Evolutionary conservation across 495 filamentous ascomycete species (phyloP).

Genomic region (Aspergillus haitiensis): DNA sequence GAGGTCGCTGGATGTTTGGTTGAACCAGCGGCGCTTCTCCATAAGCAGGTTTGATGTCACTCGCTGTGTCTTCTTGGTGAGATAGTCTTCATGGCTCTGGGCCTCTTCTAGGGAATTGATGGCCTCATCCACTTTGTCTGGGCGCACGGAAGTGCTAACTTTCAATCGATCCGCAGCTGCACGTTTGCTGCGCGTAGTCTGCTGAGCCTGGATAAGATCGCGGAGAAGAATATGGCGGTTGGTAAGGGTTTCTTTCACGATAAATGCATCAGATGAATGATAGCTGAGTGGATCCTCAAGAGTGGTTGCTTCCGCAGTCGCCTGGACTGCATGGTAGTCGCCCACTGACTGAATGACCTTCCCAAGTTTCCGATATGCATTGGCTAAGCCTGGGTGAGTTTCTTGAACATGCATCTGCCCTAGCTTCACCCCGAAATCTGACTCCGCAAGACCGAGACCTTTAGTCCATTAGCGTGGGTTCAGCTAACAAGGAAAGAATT

Average conservation of each 20-base stretch:
- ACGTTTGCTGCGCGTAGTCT: conserved; percentile 72
- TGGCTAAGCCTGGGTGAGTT: conserved; percentile 79
- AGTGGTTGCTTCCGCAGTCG: conserved; percentile 93
- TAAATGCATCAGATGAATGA: conserved; percentile 93
- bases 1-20: conserved; percentile 78
- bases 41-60: conserved; percentile 86
- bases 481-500: not conserved
- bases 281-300: conserved; percentile 92
- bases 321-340: conserved; percentile 96
- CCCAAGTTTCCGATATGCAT: conserved; percentile 92
- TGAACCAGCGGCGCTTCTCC: conserved; percentile 90
- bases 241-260: conserved; percentile 98
- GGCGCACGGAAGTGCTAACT: conserved; percentile 73
- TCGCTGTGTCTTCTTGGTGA: conserved; percentile 77
- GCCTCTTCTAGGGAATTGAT: conserved; percentile 88
- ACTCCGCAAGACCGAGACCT: conserved; percentile 91
- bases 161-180: conserved; percentile 87
- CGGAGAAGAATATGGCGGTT: conserved; percentile 98
- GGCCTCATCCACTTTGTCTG: conserved; percentile 96
- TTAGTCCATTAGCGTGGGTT: conserved; percentile 3
- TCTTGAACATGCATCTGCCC: conserved; percentile 84
- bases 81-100: conserved; percentile 69
- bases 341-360: conserved; percentile 89
- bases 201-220: conserved; percentile 85
- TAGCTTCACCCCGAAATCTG: conserved; percentile 89